Conservation (phyloP, 2,329 filamentous ascomycete species). For the Cladophialophora immunda region DNA sequence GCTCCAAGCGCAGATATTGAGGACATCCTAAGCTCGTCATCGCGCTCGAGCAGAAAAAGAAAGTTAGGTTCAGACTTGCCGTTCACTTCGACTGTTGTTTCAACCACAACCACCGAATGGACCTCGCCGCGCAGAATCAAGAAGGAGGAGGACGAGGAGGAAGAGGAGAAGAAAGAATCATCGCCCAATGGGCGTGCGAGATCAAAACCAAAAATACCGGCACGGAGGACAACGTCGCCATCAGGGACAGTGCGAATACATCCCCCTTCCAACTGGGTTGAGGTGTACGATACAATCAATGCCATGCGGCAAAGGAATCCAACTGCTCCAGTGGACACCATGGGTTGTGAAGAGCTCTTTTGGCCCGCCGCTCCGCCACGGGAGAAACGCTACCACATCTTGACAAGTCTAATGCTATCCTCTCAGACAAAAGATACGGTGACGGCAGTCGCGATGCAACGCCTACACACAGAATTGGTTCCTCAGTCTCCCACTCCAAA, state of each 20-base stretch:
- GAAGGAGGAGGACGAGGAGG: slow-evolving; percentile 42
- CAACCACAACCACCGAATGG: slow-evolving; percentile 28
- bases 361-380: slow-evolving; percentile 54
- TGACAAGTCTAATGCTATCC: slow-evolving; percentile 88
- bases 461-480: slow-evolving; percentile 76
- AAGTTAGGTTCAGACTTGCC: slow-evolving; percentile 53
- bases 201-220: slow-evolving; percentile 48
- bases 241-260: slow-evolving; percentile 49
- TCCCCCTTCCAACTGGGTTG: slow-evolving; percentile 84
- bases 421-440: slow-evolving; percentile 94
- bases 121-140: slow-evolving; percentile 41
- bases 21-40: slow-evolving; percentile 55
- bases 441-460: slow-evolving; percentile 82
- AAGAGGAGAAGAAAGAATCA: slow-evolving; percentile 49
- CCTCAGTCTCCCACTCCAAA: slow-evolving; percentile 27
- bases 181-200: slow-evolving; percentile 41
- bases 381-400: slow-evolving; percentile 81
- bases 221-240: slow-evolving; percentile 51
- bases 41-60: slow-evolving; percentile 54
- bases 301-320: slow-evolving; percentile 76
- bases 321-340: slow-evolving; percentile 88
- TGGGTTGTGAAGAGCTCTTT: slow-evolving; percentile 77
- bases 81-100: slow-evolving; percentile 39
- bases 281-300: slow-evolving; percentile 78
- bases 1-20: slow-evolving; percentile 62